Base-by-base conservation (phyloP, 768 basidiomycete species). In the Pulveroboletus sp. region DNA sequence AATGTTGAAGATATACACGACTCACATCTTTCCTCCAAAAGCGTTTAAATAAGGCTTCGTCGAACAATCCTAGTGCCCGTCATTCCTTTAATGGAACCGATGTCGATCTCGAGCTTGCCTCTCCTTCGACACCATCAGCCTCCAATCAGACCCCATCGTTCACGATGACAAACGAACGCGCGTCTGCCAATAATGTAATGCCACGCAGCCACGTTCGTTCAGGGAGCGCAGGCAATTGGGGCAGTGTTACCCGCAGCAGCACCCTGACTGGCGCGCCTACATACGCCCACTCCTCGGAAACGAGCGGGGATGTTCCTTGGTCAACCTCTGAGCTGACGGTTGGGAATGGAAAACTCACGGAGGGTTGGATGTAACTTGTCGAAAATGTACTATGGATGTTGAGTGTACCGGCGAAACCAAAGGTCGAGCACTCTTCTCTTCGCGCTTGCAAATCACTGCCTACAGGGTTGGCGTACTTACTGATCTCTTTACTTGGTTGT, bases 201-300 rank as follows among this genome's bases (percentile, higher is more conserved):
- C 57, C 73, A 17, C 79, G 86, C 49, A 81, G 84, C 33, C 87
- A 90, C 61, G 80, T 81, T 51, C 83, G 88, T 53, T 81, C 86
- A 39, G 88, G 88, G 40, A 89, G 87, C 65, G 84, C 84, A 26
- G 86, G 86, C 30, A 89, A 88, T 63, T 89, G 88, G 88, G 83
- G 74, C 38, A 80, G 70, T 59, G 73, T 86, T 57, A 64, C 79
- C 26, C 78, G 83, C 43, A 77, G 72, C 63, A 77, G 69, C 60
- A 76, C 75, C 61, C 69, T 82, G 46, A 69, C 70, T 46, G 70
- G 73, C 51, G 72, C 74, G 33, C 69, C 73, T n/a, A 63, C 79
- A 35, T 80, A 80, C 57, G 73, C 81, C 11, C 78, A 80, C 50
- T 73, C 77, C 35, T 71, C 82, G 8, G 82, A 80, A 60, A 77